Evolutionary conservation across 2,329 filamentous ascomycete genomes (phyloP).

Genomic region (Fusarium piperis): DNA sequence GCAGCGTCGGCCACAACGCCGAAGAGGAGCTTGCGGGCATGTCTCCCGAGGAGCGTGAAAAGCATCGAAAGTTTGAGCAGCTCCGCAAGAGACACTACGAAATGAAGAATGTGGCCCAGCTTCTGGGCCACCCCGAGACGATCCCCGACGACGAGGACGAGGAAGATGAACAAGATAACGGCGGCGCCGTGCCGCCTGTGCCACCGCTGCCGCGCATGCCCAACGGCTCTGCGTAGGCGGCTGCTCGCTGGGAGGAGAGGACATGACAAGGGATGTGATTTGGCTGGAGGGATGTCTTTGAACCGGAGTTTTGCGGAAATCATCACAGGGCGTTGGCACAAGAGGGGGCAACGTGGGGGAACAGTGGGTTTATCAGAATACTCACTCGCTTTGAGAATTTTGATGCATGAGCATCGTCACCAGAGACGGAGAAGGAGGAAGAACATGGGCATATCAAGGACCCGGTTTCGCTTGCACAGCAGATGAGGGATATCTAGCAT

Average conservation of each 20-base stretch:
- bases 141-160: conserved; percentile 71
- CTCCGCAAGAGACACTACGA: conserved; percentile 97
- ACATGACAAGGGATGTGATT: conserved; percentile 17
- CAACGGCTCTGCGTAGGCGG: conserved; percentile 47
- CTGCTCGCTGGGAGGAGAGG: background rate
- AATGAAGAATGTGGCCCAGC: conserved; percentile 92
- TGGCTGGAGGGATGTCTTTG: conserved; percentile 20
- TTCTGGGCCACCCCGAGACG: conserved; percentile 81
- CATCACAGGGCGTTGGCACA: conserved; percentile 41
- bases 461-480: conserved; percentile 15
- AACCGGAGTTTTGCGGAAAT: conserved; percentile 43
- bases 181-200: conserved; percentile 48
- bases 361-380: conserved; percentile 13
- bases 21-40: conserved; percentile 64
- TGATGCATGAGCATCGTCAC: conserved; percentile 15
- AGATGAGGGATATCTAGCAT: conserved; percentile 27
- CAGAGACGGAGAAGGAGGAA: conserved; percentile 7
- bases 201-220: conserved; percentile 57
- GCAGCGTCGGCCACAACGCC: conserved; percentile 66
- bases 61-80: conserved; percentile 91
- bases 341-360: conserved; percentile 22
- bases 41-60: conserved; percentile 81
- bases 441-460: conserved; percentile 21
- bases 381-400: conserved; percentile 30
- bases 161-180: conserved; percentile 65